A percentile compares a stretch with the other conserved stretches of the same genome.
Conservation (phyloP, 1,284 basidiomycete genomes). For the Veloboletus limbatus region DNA sequence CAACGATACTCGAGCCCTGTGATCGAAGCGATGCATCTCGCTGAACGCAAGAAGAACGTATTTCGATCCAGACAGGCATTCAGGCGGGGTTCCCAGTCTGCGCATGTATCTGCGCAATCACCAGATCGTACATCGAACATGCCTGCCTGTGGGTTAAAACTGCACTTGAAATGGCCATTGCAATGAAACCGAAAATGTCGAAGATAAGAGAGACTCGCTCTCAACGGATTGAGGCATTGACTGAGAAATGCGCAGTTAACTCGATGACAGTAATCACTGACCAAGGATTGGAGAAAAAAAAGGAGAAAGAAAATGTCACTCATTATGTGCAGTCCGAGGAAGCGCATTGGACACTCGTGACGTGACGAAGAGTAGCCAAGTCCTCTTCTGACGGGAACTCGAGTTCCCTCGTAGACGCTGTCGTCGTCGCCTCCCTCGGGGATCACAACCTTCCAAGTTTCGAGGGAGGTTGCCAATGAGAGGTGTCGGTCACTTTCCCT, state of each 20-base stretch:
- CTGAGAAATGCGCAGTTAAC: slow-evolving; percentile 75
- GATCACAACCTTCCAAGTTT: slow-evolving; percentile 14
- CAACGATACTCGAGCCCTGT: slow-evolving; percentile 87
- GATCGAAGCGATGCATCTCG: slow-evolving; percentile 84
- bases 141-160: too few species aligned
- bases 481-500: slow-evolving; percentile 2
- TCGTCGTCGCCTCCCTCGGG: slow-evolving; percentile 31
- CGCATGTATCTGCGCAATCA: slow-evolving; percentile 51
- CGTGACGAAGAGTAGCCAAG: slow-evolving; percentile 52
- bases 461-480: slow-evolving; percentile 11
- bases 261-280: slow-evolving; percentile 70
- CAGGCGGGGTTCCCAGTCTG: slow-evolving; percentile 49
- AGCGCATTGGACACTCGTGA: slow-evolving; percentile 62
- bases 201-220: slow-evolving; percentile 5
- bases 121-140: slow-evolving; percentile 30
- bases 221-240: slow-evolving; percentile 25
- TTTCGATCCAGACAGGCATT: slow-evolving; percentile 82
- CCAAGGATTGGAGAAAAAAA: neutral
- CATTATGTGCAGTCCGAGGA: slow-evolving; percentile 66
- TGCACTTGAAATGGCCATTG: too few species aligned
- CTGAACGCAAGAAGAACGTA: slow-evolving; percentile 70
- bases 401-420: slow-evolving; percentile 52
- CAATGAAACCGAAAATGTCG: slow-evolving; percentile 32
- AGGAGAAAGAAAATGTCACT: slow-evolving; percentile 28
- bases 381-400: slow-evolving; percentile 74